phyloP scores from a whole-genome alignment of 2,329 filamentous ascomycete species.

The Juglanconis oblonga region DNA sequence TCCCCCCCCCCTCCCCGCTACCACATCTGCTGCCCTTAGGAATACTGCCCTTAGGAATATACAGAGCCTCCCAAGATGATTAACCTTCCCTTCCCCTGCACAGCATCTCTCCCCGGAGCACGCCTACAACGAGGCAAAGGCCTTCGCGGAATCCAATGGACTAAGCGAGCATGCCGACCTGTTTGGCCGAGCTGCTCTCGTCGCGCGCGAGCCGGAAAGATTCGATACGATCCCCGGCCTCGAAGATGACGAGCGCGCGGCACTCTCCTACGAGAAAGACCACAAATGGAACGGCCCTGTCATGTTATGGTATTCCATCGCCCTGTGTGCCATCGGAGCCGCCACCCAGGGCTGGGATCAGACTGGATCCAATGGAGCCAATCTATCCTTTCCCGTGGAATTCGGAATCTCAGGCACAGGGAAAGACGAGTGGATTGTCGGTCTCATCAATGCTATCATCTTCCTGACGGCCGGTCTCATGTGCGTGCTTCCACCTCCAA shows the following conservation, averaged over 20 bases:
- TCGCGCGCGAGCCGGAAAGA: constrained; percentile 66
- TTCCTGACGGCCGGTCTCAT: constrained; percentile 55
- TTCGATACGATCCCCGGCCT: constrained; percentile 55
- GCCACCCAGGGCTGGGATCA: constrained; percentile 51
- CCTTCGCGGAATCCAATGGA: constrained; percentile 59
- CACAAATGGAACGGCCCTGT: constrained; percentile 67
- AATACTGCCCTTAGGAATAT: too few relatives aligned
- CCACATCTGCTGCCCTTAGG: too few relatives aligned
- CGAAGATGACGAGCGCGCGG: constrained; percentile 49
- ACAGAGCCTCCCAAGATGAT: too few relatives aligned
- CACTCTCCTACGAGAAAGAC: constrained; percentile 58
- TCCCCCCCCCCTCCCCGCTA: constrained; percentile 26
- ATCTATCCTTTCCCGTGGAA: constrained; percentile 55
- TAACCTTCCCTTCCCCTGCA: neutral
- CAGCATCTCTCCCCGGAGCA: constrained; percentile 32
- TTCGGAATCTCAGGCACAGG: constrained; percentile 42
- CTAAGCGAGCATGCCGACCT: constrained; percentile 56
- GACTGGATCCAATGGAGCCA: constrained; percentile 39
- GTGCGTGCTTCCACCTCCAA: constrained; percentile 49
- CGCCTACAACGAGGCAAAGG: constrained; percentile 53
- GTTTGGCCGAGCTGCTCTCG: constrained; percentile 67
- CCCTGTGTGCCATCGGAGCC: constrained; percentile 53
- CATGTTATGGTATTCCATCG: constrained; percentile 62
- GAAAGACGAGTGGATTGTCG: constrained; percentile 51
- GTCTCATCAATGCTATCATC: constrained; percentile 59